phyloP scores from a whole-genome alignment of 495 filamentous ascomycete species.

The Penicillium subrubescens region DNA sequence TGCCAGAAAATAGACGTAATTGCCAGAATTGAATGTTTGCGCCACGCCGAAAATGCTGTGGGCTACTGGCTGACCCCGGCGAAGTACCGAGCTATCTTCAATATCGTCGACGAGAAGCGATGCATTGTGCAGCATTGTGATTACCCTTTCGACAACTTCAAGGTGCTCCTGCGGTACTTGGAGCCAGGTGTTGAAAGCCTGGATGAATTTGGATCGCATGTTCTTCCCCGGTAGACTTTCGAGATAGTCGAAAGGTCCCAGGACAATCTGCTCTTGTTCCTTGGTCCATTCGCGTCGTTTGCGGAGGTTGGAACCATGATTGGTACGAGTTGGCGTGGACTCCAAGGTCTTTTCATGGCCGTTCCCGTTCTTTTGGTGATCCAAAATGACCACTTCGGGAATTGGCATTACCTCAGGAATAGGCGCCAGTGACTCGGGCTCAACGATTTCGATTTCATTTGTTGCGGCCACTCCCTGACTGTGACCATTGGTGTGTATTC shows the following conservation, averaged over 20 bases:
- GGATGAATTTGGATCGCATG: conserved; percentile 5
- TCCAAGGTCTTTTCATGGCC: neutral
- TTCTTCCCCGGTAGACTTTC: conserved; percentile 8
- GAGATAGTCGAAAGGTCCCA: conserved; percentile 8
- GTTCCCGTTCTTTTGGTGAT: neutral
- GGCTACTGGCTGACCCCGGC: neutral
- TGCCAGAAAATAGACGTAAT: conserved; percentile 1
- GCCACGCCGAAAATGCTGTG: conserved; percentile 3
- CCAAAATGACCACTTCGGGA: neutral
- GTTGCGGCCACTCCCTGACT: neutral
- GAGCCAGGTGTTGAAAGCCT: conserved; percentile 11
- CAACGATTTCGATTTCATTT: neutral
- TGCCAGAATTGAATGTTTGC: conserved; percentile 1
- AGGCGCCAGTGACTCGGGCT: neutral
- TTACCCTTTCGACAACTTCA: neutral
- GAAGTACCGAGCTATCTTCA: neutral
- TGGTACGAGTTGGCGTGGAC: neutral
- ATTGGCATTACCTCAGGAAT: neutral
- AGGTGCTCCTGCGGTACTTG: neutral
- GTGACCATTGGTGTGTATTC: neutral
- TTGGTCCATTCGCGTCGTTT: neutral
- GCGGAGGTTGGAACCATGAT: neutral
- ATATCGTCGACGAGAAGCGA: conserved; percentile 4
- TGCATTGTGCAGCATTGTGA: neutral
- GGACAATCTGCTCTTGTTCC: neutral